Percentiles rank a stretch among this genome's conserved stretches.
Evolutionary conservation across 768 basidiomycete genomes (phyloP).

Genomic region (Kwoniella newhampshirensis): DNA sequence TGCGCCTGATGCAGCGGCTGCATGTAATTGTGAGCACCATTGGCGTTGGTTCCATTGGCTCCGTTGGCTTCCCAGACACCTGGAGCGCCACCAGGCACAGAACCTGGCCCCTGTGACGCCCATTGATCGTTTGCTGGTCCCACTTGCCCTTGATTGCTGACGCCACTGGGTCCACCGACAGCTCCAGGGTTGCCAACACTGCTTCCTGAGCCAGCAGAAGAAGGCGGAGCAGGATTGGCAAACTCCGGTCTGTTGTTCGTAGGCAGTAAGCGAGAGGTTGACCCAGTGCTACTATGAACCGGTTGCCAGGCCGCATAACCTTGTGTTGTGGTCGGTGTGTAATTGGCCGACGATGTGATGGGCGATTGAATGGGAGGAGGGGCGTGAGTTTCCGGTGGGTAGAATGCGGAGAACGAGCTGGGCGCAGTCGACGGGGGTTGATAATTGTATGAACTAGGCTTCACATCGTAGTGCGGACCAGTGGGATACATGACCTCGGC

Average conservation of each 20-base stretch:
- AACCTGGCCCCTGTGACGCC: not conserved
- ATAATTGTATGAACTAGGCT: constrained; percentile 21
- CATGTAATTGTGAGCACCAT: not conserved
- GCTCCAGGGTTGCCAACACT: constrained; percentile 1
- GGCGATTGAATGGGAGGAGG: constrained; percentile 2
- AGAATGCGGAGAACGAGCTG: constrained; percentile 16
- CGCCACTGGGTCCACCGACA: not conserved
- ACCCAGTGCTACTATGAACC: constrained; percentile 1
- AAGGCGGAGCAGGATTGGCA: constrained; percentile 10
- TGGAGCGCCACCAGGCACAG: not conserved
- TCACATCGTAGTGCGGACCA: constrained; percentile 17
- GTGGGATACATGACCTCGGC: constrained; percentile 10
- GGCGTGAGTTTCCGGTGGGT: constrained; percentile 6
- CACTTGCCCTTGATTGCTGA: not conserved
- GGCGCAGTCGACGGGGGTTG: constrained; percentile 25
- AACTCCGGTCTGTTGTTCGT: constrained; percentile 5
- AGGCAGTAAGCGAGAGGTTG: constrained; percentile 13
- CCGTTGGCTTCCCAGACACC: constrained; percentile 6
- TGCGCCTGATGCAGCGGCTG: constrained; percentile 10
- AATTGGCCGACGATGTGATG: constrained; percentile 1
- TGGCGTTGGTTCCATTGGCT: constrained; percentile 1
- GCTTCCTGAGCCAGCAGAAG: constrained; percentile 17
- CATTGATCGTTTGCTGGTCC: not conserved
- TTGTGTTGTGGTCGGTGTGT: not conserved
- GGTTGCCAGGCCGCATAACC: constrained; percentile 17